Percentiles rank a stretch among this genome's conserved stretches.
phyloP scores from a whole-genome alignment of 495 filamentous ascomycete species.

The Neurospora sp. region DNA sequence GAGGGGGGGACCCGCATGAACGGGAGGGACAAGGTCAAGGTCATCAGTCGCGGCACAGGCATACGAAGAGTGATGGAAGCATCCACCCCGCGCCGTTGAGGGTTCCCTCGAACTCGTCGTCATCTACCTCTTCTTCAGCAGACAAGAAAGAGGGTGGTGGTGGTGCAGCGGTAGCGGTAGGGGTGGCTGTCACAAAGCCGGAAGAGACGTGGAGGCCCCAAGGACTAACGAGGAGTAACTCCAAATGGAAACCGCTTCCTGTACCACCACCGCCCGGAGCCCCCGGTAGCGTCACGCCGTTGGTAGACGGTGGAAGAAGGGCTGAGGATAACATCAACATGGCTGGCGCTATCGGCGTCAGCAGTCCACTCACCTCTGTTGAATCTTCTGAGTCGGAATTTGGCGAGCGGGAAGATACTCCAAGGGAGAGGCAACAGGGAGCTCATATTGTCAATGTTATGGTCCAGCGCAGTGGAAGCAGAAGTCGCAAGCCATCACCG shows the following conservation, averaged over 20 bases:
- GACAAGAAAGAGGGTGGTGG: neutral
- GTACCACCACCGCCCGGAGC: constrained; percentile 2
- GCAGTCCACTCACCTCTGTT: neutral
- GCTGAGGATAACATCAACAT: neutral
- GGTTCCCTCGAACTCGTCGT: constrained; percentile 3
- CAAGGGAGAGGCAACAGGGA: neutral
- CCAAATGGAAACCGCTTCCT: constrained; percentile 18
- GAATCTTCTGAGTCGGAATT: neutral
- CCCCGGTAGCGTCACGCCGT: neutral
- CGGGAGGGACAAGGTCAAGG: neutral
- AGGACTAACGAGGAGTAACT: constrained; percentile 6
- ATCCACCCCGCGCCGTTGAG: constrained; percentile 15
- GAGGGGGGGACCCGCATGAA: neutral
- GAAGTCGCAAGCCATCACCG: neutral
- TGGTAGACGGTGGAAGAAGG: neutral
- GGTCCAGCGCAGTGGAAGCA: neutral
- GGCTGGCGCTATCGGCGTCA: neutral
- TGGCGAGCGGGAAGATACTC: neutral
- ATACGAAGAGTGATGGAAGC: neutral
- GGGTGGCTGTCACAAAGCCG: neutral
- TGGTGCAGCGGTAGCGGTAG: neutral
- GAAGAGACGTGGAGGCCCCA: neutral
- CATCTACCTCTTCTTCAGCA: neutral
- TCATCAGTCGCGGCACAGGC: neutral
- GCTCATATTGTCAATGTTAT: neutral